These are phyloP conservation scores for Protomyces inundatus DNA, from an alignment of 1,139 yeast species.

Conservation along the genomic window DNA sequence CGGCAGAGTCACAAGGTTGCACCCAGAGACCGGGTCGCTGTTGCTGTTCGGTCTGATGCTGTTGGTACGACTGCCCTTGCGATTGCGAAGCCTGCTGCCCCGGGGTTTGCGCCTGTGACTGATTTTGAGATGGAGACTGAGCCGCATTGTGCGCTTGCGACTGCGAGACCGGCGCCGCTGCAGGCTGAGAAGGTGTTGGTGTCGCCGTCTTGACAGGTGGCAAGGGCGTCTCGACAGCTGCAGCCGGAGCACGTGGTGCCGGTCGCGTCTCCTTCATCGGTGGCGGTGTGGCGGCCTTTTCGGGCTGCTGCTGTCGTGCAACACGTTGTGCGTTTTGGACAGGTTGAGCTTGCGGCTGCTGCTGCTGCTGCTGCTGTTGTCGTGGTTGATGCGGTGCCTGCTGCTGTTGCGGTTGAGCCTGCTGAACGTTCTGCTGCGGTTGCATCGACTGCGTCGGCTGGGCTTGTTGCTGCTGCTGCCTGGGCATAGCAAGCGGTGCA, in stretches of 20 bases:
- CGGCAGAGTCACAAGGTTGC: conserved; percentile 39
- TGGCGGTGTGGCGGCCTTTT: conserved; percentile 19
- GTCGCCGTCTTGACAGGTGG: conserved; percentile 3
- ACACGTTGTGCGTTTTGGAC: neutral
- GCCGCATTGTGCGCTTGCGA: neutral
- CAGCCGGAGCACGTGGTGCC: neutral
- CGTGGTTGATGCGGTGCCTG: neutral
- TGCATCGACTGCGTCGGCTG: neutral
- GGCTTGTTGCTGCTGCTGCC: conserved; percentile 2
- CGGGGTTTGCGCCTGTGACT: conserved; percentile 15
- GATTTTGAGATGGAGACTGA: conserved; percentile 1
- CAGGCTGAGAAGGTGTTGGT: neutral
- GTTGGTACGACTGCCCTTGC: conserved; percentile 15
- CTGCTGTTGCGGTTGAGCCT: neutral
- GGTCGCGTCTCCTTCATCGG: conserved; percentile 4
- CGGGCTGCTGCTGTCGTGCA: neutral
- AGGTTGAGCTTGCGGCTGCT: neutral
- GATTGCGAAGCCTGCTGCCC: conserved; percentile 19
- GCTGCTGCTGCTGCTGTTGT: neutral
- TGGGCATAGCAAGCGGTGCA: neutral
- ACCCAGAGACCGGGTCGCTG: conserved; percentile 41
- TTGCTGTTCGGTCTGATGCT: neutral
- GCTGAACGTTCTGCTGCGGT: neutral
- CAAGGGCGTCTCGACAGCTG: conserved; percentile 1
- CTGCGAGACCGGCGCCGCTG: neutral